phyloP scores from a whole-genome alignment of 2,329 filamentous ascomycete genomes.

The Stachybotrys chartarum region DNA sequence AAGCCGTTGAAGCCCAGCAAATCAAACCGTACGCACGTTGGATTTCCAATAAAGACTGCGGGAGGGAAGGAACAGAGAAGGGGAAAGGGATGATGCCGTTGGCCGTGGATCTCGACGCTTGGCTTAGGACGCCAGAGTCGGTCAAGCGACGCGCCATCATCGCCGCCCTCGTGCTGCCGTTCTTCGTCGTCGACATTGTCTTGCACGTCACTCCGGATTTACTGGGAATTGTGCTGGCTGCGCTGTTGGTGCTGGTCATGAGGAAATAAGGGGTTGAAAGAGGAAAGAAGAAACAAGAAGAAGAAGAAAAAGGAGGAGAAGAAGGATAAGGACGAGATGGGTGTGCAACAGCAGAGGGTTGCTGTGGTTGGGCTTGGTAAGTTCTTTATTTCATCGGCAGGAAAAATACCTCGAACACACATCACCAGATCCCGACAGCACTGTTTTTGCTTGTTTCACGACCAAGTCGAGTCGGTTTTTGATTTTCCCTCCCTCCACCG shows the following conservation, averaged over 20 bases:
- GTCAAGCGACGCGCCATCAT: neutral
- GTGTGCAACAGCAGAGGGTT: constrained; percentile 4
- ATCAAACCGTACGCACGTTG: too few species aligned
- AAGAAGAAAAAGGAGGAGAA: neutral
- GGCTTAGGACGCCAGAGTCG: neutral
- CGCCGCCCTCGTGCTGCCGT: neutral
- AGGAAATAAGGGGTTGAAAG: neutral
- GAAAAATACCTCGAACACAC: neutral
- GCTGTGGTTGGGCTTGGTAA: constrained; percentile 21
- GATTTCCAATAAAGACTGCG: neutral
- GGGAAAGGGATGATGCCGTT: neutral
- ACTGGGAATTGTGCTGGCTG: neutral
- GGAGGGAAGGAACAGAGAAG: neutral
- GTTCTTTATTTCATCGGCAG: neutral
- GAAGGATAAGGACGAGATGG: too few species aligned
- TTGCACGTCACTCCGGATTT: neutral
- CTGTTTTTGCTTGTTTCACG: too few species aligned
- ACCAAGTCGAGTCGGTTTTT: neutral
- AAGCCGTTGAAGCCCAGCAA: too few species aligned
- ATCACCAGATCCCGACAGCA: neutral
- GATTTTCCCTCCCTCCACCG: neutral
- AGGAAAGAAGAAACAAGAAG: neutral
- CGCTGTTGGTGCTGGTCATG: neutral
- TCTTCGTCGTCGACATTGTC: neutral
- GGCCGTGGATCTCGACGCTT: neutral